Percentiles rank a stretch among this genome's conserved stretches.
These are phyloP conservation scores for Leccinum disarticulatum DNA, from an alignment of 768 basidiomycete genomes.

Conservation along the genomic window DNA sequence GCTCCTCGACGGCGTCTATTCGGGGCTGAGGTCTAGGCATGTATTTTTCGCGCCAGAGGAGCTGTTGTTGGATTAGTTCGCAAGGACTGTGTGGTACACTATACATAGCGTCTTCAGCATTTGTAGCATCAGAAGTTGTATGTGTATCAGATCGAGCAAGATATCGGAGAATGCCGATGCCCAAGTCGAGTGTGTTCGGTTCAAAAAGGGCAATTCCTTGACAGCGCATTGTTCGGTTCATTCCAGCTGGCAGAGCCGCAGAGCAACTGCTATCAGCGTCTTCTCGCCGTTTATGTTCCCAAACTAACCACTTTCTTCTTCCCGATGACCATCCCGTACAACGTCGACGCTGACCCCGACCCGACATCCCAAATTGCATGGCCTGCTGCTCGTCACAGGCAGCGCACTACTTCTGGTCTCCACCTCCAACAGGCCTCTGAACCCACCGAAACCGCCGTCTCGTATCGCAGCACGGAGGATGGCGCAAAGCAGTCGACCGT, in stretches of 20 bases:
- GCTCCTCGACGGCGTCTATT: constrained; percentile 41
- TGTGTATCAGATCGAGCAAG: background rate
- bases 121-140: constrained; percentile 16
- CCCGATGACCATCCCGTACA: constrained; percentile 60
- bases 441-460: constrained; percentile 20
- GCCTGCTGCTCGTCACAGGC: constrained; percentile 50
- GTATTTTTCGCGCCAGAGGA: constrained; percentile 1
- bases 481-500: constrained; percentile 21
- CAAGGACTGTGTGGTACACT: constrained; percentile 17
- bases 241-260: background rate
- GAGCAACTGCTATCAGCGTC: background rate
- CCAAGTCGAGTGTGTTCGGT: constrained; percentile 1
- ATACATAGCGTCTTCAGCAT: constrained; percentile 12
- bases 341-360: constrained; percentile 58
- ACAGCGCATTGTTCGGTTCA: background rate
- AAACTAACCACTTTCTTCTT: background rate
- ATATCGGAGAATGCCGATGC: constrained; percentile 29
- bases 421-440: constrained; percentile 24
- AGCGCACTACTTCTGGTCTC: constrained; percentile 25
- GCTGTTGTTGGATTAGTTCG: constrained; percentile 29
- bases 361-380: constrained; percentile 80
- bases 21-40: constrained; percentile 25
- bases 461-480: constrained; percentile 36
- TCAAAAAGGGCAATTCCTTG: constrained; percentile 16
- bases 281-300: constrained; percentile 8